Base-by-base conservation (phyloP, 2,329 filamentous ascomycete species). In the Leptoxyphium fumago region DNA sequence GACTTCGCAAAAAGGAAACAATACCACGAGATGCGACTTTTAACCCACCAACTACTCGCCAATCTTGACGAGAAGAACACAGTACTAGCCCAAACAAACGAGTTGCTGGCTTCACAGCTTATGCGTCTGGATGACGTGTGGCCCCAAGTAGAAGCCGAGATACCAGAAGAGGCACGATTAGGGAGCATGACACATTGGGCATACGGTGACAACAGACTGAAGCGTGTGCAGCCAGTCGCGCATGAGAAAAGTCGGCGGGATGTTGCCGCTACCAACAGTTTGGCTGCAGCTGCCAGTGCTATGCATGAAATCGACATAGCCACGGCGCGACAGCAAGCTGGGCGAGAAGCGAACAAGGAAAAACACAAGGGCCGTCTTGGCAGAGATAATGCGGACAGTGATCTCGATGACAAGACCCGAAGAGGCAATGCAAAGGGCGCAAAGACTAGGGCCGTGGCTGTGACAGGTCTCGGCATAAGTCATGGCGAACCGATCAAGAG, bases 11-110 rank as follows among this genome's bases (percentile, higher is more conserved):
- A 54, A 39, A 46, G 58, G 44, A 52, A 48, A 32, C 48, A 55
- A 45, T 94, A 89, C 60, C 77, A 80, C 55, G 80, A 85, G 47
- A 78, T 89, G 43, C 80, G 86, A 32, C 73, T 78, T 54, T 81
- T 83, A 51, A 80, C 94, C 43, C 77, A 82, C 51, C 83, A 88
- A 54, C 83, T 96, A 71, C 77, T 96, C 39, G 78, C 86, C 40
- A 89, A 88, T 1, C 74, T 96, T 32, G 91, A 98, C 58, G 91
- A 98, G 66, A 98, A 98, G 67, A 94, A 95, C 53, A 88, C 95
- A 54, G 91, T 98, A 53, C 82, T 96, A 45, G 82, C 84, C 32
- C 93, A 89, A 13, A 89, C 91, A 44, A 91, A 89, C 55, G 84
- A 94, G 53, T 85, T 88, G 39, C 76, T 96, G 10, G 78, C 85